phyloP scores from a whole-genome alignment of 495 filamentous ascomycete species.

The Halenospora varia region DNA sequence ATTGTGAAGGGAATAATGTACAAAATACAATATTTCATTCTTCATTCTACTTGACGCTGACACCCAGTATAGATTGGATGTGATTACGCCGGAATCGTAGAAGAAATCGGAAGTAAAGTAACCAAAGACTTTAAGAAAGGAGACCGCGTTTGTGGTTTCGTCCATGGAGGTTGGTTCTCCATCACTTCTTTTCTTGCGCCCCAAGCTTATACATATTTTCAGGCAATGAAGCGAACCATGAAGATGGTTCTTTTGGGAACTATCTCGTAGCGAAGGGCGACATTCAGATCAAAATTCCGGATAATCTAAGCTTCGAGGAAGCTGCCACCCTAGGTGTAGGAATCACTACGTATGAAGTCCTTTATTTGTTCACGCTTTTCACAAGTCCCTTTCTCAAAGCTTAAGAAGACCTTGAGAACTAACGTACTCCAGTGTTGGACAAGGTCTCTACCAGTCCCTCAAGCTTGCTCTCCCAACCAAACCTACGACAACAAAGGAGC shows the following conservation, averaged over 20 bases:
- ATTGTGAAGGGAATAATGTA: no score
- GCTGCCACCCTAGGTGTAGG: slow-evolving; percentile 55
- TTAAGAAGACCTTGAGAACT: no score
- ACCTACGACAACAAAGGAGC: slow-evolving; percentile 10
- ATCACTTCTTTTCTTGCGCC: background rate
- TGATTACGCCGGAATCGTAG: slow-evolving; percentile 41
- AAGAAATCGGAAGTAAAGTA: slow-evolving; percentile 28
- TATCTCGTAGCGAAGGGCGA: slow-evolving; percentile 38
- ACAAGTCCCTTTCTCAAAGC: background rate
- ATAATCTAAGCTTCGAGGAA: slow-evolving; percentile 40
- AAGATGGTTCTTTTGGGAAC: slow-evolving; percentile 20
- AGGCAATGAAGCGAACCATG: slow-evolving; percentile 7
- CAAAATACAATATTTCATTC: background rate
- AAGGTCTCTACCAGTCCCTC: slow-evolving; percentile 45
- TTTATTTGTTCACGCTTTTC: background rate
- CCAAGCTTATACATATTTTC: background rate
- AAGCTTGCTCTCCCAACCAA: slow-evolving; percentile 34
- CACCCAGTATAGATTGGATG: slow-evolving; percentile 27
- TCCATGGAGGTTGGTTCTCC: slow-evolving; percentile 7
- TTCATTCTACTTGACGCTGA: background rate
- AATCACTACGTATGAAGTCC: slow-evolving; percentile 38
- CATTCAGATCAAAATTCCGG: slow-evolving; percentile 44
- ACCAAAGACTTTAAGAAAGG: slow-evolving; percentile 20
- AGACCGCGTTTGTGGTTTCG: slow-evolving; percentile 18
- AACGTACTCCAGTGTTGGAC: slow-evolving; percentile 31